These are phyloP conservation scores for Pistacia atlantica DNA, from an alignment of 345 rosid genomes.

Conservation along the genomic window DNA sequence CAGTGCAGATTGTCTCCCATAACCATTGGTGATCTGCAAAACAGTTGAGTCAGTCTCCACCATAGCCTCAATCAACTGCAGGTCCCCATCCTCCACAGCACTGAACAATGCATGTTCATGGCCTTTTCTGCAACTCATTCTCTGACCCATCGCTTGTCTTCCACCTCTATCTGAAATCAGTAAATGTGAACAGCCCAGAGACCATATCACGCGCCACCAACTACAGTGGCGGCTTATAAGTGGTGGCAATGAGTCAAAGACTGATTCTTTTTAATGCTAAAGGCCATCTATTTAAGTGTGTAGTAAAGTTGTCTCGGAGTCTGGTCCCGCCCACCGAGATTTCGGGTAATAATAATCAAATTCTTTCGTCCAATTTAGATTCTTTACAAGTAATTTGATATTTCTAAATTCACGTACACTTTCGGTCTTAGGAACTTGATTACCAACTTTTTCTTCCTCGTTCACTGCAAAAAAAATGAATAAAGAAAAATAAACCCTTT, in stretches of 20 bases:
- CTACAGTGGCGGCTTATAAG: conserved; percentile 9
- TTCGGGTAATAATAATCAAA: conserved; percentile 21
- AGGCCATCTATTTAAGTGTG: background rate
- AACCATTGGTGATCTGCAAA: conserved; percentile 22
- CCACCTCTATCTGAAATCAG: background rate
- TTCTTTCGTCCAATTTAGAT: conserved; percentile 4
- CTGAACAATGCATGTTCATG: conserved; percentile 32
- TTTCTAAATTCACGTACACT: background rate
- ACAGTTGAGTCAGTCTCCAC: conserved; percentile 35
- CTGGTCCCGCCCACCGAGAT: conserved; percentile 35
- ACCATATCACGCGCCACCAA: conserved; percentile 24
- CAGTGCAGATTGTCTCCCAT: conserved; percentile 38
- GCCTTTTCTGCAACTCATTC: conserved; percentile 36
- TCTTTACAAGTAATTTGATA: background rate
- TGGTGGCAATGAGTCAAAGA: conserved; percentile 14
- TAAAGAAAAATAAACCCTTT: background rate
- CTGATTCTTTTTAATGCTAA: conserved; percentile 6
- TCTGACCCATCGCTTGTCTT: conserved; percentile 32
- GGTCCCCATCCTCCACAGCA: conserved; percentile 36
- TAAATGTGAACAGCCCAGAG: background rate
- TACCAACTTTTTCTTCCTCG: background rate
- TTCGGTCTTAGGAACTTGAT: conserved; percentile 7
- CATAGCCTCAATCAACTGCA: conserved; percentile 36
- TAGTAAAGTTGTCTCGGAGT: conserved; percentile 1
- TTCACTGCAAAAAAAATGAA: background rate